Conservation (phyloP, 208 protist species). For the Sergeia podlipaevii region DNA sequence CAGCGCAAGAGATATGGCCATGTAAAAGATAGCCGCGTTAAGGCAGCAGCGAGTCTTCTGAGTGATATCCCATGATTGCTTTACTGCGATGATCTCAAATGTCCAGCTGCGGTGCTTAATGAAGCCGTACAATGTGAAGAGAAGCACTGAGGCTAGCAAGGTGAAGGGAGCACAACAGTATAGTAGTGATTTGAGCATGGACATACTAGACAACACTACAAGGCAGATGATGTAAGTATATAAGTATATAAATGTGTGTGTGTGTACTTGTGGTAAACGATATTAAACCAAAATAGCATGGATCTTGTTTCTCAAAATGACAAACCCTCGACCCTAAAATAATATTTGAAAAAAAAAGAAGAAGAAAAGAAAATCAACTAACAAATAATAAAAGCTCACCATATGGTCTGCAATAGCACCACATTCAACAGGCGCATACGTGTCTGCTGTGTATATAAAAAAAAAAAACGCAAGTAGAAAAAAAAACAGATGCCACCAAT, state of each 20-base stretch:
- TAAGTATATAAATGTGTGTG: no score
- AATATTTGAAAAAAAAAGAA: conserved; percentile 1
- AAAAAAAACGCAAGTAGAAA: background rate
- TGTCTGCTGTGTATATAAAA: background rate
- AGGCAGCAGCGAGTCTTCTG: conserved; percentile 47
- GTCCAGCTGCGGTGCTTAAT: conserved; percentile 34
- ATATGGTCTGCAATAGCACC: no score
- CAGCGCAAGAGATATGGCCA: conserved; percentile 27
- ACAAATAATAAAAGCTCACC: no score
- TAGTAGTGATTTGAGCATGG: no score
- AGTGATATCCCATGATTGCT: conserved; percentile 46
- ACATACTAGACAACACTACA: no score
- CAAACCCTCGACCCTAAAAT: background rate
- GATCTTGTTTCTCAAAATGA: background rate
- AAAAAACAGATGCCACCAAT: conserved; percentile 9
- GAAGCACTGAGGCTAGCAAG: conserved; percentile 26
- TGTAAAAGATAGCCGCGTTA: conserved; percentile 49
- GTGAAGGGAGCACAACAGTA: conserved; percentile 41
- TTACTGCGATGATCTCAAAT: conserved; percentile 58
- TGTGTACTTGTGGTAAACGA: no score
- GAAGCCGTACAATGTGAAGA: conserved; percentile 32
- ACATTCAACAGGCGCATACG: no score
- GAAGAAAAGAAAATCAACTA: conserved; percentile 1
- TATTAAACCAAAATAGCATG: no score
- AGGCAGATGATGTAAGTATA: no score